Percentiles rank a stretch among this genome's conserved stretches.
Conservation (phyloP, 2,329 filamentous ascomycete genomes). For the Trichoderma sp. region DNA sequence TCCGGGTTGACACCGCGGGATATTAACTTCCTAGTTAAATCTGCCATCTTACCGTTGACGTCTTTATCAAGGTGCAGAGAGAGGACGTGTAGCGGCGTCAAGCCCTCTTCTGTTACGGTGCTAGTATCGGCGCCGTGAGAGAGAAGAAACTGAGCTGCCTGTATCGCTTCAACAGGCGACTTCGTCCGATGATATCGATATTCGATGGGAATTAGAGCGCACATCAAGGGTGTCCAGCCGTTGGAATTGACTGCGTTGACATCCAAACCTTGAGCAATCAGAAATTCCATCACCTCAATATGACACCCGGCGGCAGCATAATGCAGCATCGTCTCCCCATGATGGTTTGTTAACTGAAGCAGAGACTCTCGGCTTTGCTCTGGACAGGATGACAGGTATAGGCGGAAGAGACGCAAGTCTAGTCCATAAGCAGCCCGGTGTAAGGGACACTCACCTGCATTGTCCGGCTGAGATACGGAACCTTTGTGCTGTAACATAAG, state of each 20-base stretch:
- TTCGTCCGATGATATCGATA: not conserved
- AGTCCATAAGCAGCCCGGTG: slow-evolving; percentile 26
- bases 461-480: slow-evolving; percentile 24
- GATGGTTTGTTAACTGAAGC: slow-evolving; percentile 22
- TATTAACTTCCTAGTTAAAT: slow-evolving; percentile 22
- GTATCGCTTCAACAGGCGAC: slow-evolving; percentile 6
- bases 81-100: slow-evolving; percentile 31
- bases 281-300: slow-evolving; percentile 26
- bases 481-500: slow-evolving; percentile 28
- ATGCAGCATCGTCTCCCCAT: slow-evolving; percentile 33
- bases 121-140: slow-evolving; percentile 27
- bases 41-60: not conserved
- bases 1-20: slow-evolving; percentile 8
- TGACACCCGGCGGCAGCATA: slow-evolving; percentile 32
- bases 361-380: not conserved
- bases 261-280: slow-evolving; percentile 25
- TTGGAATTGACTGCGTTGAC: slow-evolving; percentile 29
- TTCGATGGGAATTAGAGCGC: slow-evolving; percentile 27
- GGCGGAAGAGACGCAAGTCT: slow-evolving; percentile 24
- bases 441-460: slow-evolving; percentile 29
- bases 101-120: slow-evolving; percentile 28
- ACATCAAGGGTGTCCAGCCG: slow-evolving; percentile 36
- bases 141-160: slow-evolving; percentile 28
- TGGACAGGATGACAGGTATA: slow-evolving; percentile 25
- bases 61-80: slow-evolving; percentile 18